phyloP scores from a whole-genome alignment of 2,329 filamentous ascomycete genomes.

The Acrocalymma vagum region DNA sequence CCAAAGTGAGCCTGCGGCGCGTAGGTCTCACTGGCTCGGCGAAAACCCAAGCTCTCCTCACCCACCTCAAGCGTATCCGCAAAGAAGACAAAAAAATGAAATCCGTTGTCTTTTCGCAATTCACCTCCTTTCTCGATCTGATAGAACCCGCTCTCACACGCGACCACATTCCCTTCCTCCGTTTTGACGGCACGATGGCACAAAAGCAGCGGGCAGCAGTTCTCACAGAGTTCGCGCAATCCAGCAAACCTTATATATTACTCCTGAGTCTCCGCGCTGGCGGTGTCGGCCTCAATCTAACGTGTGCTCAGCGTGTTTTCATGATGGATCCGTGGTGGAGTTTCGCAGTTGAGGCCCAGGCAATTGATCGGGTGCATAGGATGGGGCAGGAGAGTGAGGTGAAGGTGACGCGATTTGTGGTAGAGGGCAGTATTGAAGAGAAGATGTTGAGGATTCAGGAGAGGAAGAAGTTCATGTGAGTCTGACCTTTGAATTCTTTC shows the following conservation, averaged over 20 bases:
- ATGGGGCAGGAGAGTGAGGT: slow-evolving; percentile 94
- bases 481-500: slow-evolving; percentile 45
- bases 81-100: slow-evolving; percentile 75
- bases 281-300: slow-evolving; percentile 92
- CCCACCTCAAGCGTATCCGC: slow-evolving; percentile 75
- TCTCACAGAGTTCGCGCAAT: slow-evolving; percentile 72
- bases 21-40: slow-evolving; percentile 78
- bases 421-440: slow-evolving; percentile 90
- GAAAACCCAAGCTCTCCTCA: slow-evolving; percentile 84
- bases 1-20: slow-evolving; percentile 68
- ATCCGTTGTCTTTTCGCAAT: slow-evolving; percentile 95
- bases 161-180: slow-evolving; percentile 79
- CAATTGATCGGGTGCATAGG: slow-evolving; percentile 95
- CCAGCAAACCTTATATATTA: slow-evolving; percentile 72
- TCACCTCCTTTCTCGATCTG: slow-evolving; percentile 93
- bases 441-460: slow-evolving; percentile 95
- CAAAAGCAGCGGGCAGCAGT: slow-evolving; percentile 86
- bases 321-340: slow-evolving; percentile 99
- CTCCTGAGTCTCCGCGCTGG: slow-evolving; percentile 88
- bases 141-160: slow-evolving; percentile 82
- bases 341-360: slow-evolving; percentile 94
- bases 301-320: slow-evolving; percentile 86
- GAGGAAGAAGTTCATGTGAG: slow-evolving; percentile 93
- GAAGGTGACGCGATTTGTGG: slow-evolving; percentile 85
- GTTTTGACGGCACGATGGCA: slow-evolving; percentile 88